phyloP scores from a whole-genome alignment of 768 basidiomycete genomes.

The Boletellus ananiceps region DNA sequence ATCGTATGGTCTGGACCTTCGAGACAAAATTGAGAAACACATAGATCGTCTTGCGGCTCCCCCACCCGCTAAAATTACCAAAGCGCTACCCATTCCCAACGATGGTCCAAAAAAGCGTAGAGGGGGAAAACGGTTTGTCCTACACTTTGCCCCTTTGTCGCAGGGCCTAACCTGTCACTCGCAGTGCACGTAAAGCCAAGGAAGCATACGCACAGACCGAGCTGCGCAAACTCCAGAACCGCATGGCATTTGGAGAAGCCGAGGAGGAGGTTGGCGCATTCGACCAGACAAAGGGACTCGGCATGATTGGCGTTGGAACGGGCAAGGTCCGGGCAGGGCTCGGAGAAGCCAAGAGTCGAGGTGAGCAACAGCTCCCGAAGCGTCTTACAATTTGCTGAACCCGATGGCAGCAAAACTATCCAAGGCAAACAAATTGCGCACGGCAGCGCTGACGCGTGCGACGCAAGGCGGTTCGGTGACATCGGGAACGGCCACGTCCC shows the following conservation, averaged over 20 bases:
- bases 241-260: slow-evolving; percentile 91
- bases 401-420: slow-evolving; percentile 79
- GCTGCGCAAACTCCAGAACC: slow-evolving; percentile 92
- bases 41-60: slow-evolving; percentile 91
- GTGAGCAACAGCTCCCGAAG: slow-evolving; percentile 40
- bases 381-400: background rate
- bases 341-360: slow-evolving; percentile 88
- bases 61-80: slow-evolving; percentile 88
- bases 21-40: slow-evolving; percentile 89
- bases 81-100: slow-evolving; percentile 90
- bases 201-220: slow-evolving; percentile 98
- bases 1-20: slow-evolving; percentile 73
- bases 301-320: slow-evolving; percentile 87
- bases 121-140: slow-evolving; percentile 83
- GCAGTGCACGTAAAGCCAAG: slow-evolving; percentile 93
- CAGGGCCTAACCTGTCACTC: slow-evolving; percentile 1
- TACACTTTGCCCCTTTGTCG: background rate
- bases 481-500: slow-evolving; percentile 85
- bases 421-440: slow-evolving; percentile 88
- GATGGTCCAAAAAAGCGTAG: slow-evolving; percentile 95
- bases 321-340: slow-evolving; percentile 87
- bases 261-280: slow-evolving; percentile 96
- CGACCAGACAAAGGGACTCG: slow-evolving; percentile 96
- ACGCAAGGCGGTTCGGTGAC: slow-evolving; percentile 50
- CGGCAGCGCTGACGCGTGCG: slow-evolving; percentile 75